Conservation (phyloP, 306 rosid genomes). For the Quercus dentata region DNA sequence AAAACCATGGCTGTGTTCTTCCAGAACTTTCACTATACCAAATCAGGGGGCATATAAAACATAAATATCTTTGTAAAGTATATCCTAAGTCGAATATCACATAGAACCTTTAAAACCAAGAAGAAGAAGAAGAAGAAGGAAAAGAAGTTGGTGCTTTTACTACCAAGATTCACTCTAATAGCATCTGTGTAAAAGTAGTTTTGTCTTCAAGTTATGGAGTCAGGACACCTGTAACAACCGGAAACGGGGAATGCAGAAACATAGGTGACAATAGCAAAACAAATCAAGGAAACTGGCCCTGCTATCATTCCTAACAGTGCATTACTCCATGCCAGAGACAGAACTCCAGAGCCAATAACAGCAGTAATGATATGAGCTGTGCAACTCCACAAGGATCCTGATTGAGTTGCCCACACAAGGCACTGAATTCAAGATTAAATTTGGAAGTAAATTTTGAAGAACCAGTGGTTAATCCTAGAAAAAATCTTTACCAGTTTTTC, state of each 20-base stretch:
- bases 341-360: constrained; percentile 69
- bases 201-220: constrained; percentile 48
- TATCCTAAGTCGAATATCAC: constrained; percentile 10
- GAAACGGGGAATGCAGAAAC: constrained; percentile 52
- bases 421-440: constrained; percentile 14
- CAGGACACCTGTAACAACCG: constrained; percentile 59
- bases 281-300: constrained; percentile 48
- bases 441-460: background rate
- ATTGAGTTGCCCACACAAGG: background rate
- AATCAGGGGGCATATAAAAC: constrained; percentile 10
- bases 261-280: constrained; percentile 49
- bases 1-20: constrained; percentile 39
- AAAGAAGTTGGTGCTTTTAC: background rate
- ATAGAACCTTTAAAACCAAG: background rate
- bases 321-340: constrained; percentile 75
- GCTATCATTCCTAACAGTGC: constrained; percentile 66
- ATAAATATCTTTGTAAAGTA: background rate
- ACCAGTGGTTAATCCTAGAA: constrained; percentile 1
- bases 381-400: constrained; percentile 50
- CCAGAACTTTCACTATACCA: constrained; percentile 46
- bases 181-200: constrained; percentile 53
- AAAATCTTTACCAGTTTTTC: constrained; percentile 48
- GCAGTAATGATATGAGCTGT: constrained; percentile 75
- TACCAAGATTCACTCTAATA: constrained; percentile 58
- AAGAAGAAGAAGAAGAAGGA: background rate